phyloP scores from a whole-genome alignment of 805 yeast genomes.

The Metschnikowia lochheadii region DNA sequence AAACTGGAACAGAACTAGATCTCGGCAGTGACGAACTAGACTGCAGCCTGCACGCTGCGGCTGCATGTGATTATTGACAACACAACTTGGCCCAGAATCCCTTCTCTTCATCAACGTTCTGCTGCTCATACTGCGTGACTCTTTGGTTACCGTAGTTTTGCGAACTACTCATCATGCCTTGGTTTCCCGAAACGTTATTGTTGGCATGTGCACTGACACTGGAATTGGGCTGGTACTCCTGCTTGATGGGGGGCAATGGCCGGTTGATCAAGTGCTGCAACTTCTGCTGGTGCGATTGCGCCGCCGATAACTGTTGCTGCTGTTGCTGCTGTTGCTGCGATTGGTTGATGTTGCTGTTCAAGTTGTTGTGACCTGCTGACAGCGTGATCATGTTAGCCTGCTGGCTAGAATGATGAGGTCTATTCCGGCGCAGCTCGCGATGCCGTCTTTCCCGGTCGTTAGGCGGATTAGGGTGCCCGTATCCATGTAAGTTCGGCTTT shows the following conservation, averaged over 20 bases:
- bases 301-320: slow-evolving; percentile 33
- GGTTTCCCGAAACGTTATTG: slow-evolving; percentile 22
- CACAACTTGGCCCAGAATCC: slow-evolving; percentile 43
- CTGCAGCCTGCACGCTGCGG: no score
- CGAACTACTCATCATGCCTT: slow-evolving; percentile 21
- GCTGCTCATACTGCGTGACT: slow-evolving; percentile 36
- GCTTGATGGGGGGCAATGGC: slow-evolving; percentile 46
- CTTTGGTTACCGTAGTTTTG: slow-evolving; percentile 23
- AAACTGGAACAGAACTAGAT: no score
- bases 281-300: slow-evolving; percentile 46
- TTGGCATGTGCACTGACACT: slow-evolving; percentile 14
- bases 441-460: slow-evolving; percentile 45
- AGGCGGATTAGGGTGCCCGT: slow-evolving; percentile 67
- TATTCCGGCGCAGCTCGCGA: slow-evolving; percentile 42
- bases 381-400: slow-evolving; percentile 12
- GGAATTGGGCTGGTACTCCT: slow-evolving; percentile 28
- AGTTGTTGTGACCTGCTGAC: slow-evolving; percentile 19
- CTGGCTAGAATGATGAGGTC: slow-evolving; percentile 30
- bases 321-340: slow-evolving; percentile 21
- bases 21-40: no score
- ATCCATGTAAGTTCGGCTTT: slow-evolving; percentile 78
- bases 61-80: slow-evolving; percentile 27
- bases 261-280: slow-evolving; percentile 46
- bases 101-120: slow-evolving; percentile 31
- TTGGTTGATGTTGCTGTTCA: slow-evolving; percentile 21